Base-by-base conservation (phyloP, 2,329 filamentous ascomycete species). In the Plenodomus tracheiphilus region DNA sequence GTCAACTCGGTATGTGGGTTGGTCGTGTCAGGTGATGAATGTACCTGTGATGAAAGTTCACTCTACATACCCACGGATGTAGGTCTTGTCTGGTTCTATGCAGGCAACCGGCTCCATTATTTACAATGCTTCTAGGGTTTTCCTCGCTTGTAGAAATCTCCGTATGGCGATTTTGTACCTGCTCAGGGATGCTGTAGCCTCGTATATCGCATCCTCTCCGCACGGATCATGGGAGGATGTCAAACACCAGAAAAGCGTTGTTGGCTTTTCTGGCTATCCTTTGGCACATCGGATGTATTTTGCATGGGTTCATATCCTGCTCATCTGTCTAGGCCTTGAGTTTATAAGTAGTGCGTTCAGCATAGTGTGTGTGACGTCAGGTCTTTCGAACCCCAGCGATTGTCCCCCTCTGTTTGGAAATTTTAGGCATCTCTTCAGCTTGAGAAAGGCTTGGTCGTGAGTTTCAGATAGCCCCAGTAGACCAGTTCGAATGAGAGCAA, bases 11-110 rank as follows among this genome's bases (percentile, higher is more conserved):
- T 64, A 62, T 39, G 41, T 56, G 0, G 65, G 66, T 3, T 69
- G 65, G 65, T 61, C 57, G 8, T 45, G 56, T 17, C 61, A 70
- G 34, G 59, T 60, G 20, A 68, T 67, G 46, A 64, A 66, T 32
- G 56, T 65, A 17, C 56, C 51, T 2, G 8, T 15, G 28, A 41
- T 57, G 17, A 59, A 62, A 38, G 55, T 61, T 21, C 41, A 49
- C 11, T 21, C 47, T 2, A 36, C 47, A 28, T 65, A 62, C 54
- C 50, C 65, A 2, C 47, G 56, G 21, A 56, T 51, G 65, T 68
- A 43, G 30, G 58, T 52, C 11, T 15, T 1, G n/a, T n/a, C n/a
- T n/a, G n/a, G n/a, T n/a, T n/a, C n/a, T n/a, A n/a, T n/a, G n/a
- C n/a, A n/a, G n/a, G n/a, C n/a, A n/a, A n/a, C n/a, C n/a, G n/a